Base-by-base conservation (phyloP, 208 protist species). In the Phytomonas sp. region DNA sequence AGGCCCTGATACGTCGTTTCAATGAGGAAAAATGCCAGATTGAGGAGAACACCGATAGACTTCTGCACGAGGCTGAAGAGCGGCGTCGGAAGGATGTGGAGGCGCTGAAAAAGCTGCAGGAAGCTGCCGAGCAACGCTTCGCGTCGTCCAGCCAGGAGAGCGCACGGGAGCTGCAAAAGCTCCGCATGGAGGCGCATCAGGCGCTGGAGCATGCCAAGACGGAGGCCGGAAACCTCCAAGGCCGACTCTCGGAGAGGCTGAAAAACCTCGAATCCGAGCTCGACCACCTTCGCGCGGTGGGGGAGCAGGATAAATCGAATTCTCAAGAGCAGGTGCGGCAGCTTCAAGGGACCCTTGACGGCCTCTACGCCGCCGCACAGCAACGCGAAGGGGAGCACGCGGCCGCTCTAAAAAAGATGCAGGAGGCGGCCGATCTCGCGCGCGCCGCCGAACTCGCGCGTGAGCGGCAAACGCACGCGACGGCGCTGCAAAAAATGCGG, bases 321-420 rank as follows among this genome's bases (percentile, higher is more conserved):
- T 60, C 76, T 26, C 36, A 72, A 59, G 59, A 60, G n/a, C 68
- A 83, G 67, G 65, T 83, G 28, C 40, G 66, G 2, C 63, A 74
- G 30, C 62, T 75, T 11, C 66, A 72, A 26, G 36, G 29, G 11
- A 60, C 66, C 15, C 43, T 51, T 17, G 70, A 68, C 13, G 73
- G 73, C 17, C 75, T 77, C 29, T 62, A 69, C 30, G 32, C 62
- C 0, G 53, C 74, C 20, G 63, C 66, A 4, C 65, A 73, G 29
- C 46, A 62, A 59, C 62, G 62, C 11, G 53, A 71, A 26, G 33
- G 65, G 17, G 66, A 71, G 13, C 79, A 83, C 56, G 46, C 65
- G 56, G 68, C 71, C 31, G 72, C 37, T 23, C 29, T 84, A 17
- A 43, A 71, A 1, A 37, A 34, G 0, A 30, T 76, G 5, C 23